Conservation (phyloP, 2,329 filamentous ascomycete species). For the Phialemonium atrogriseum region DNA sequence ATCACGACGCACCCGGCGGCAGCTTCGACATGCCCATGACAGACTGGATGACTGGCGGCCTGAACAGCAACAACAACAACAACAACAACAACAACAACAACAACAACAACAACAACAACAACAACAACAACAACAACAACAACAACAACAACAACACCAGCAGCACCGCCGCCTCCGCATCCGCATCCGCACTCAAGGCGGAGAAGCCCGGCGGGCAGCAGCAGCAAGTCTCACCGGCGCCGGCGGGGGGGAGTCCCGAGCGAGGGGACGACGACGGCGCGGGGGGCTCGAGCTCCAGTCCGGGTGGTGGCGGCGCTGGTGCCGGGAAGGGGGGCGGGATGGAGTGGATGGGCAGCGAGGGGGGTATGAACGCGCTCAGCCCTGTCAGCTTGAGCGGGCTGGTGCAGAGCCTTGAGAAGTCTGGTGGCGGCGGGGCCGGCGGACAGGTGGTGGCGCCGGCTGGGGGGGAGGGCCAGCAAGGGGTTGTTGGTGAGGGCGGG, state of each 20-base stretch:
- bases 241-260: too few relatives aligned
- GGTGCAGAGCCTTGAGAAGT: conserved; percentile 20
- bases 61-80: too few relatives aligned
- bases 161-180: too few relatives aligned
- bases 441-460: too few relatives aligned
- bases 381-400: conserved; percentile 24
- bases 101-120: too few relatives aligned
- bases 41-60: too few relatives aligned
- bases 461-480: conserved; percentile 7
- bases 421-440: conserved; percentile 12
- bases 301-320: neutral
- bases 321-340: conserved; percentile 5
- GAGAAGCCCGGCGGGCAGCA: too few relatives aligned
- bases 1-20: conserved; percentile 6
- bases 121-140: too few relatives aligned
- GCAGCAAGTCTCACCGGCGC: neutral
- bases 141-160: too few relatives aligned
- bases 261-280: neutral
- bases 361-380: conserved; percentile 13
- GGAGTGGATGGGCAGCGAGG: conserved; percentile 17
- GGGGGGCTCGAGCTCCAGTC: neutral
- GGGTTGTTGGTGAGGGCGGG: conserved; percentile 2
- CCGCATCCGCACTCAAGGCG: too few relatives aligned
- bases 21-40: conserved; percentile 18
- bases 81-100: too few relatives aligned